These are phyloP conservation scores for Fusarium scirpi DNA, from an alignment of 2,329 filamentous ascomycete genomes.

Conservation along the genomic window DNA sequence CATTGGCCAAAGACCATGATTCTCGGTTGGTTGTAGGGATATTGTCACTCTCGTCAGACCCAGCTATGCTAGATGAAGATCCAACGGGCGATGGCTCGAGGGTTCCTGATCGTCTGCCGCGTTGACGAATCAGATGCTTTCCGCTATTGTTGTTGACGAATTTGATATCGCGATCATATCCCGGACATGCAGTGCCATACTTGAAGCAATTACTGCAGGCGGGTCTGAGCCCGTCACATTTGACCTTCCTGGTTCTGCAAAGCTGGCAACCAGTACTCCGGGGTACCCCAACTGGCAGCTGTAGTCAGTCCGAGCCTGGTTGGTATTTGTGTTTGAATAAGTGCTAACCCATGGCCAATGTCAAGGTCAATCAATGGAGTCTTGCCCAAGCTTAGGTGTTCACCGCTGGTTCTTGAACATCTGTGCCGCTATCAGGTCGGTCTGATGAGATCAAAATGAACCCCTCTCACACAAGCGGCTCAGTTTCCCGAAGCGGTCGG, in stretches of 20 bases:
- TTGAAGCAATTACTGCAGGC: conserved; percentile 55
- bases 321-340: not conserved
- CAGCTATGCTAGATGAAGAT: conserved; percentile 20
- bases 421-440: conserved; percentile 36
- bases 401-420: conserved; percentile 42
- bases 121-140: conserved; percentile 55
- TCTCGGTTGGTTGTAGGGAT: conserved; percentile 1
- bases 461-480: conserved; percentile 34
- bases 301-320: conserved; percentile 4
- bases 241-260: conserved; percentile 56
- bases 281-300: conserved; percentile 51
- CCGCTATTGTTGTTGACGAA: conserved; percentile 51
- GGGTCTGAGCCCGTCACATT: conserved; percentile 61
- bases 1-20: conserved; percentile 10
- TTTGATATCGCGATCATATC: conserved; percentile 55
- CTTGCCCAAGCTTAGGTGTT: conserved; percentile 18
- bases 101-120: conserved; percentile 34
- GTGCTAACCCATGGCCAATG: conserved; percentile 41
- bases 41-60: conserved; percentile 19
- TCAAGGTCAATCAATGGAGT: conserved; percentile 14
- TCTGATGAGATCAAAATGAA: conserved; percentile 35
- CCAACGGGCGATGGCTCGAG: conserved; percentile 17
- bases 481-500: conserved; percentile 38
- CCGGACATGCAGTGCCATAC: conserved; percentile 55
- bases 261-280: conserved; percentile 55